Conservation (phyloP, 345 rosid genomes). For the Bretschneidera sinensis region DNA sequence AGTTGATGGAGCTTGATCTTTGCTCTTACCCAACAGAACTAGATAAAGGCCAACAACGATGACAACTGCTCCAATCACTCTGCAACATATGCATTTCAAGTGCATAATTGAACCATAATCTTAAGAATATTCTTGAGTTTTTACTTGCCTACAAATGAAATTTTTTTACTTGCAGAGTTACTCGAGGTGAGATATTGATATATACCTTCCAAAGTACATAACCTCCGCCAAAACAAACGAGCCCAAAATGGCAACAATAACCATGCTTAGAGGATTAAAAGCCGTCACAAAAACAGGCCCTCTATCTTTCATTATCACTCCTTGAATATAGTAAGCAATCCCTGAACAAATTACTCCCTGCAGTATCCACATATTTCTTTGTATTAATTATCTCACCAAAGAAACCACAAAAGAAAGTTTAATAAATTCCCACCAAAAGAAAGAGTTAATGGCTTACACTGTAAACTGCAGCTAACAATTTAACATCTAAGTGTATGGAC, state of each 20-base stretch:
- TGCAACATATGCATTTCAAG: conserved; percentile 10
- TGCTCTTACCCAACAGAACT: no score
- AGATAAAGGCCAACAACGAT: conserved; percentile 36
- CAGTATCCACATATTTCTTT: no score
- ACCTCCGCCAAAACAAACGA: conserved; percentile 43
- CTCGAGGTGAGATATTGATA: neutral
- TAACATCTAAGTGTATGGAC: conserved; percentile 37
- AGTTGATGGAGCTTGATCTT: no score
- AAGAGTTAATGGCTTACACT: conserved; percentile 44
- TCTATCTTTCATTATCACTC: conserved; percentile 39
- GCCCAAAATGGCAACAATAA: conserved; percentile 51
- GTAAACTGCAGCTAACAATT: conserved; percentile 35
- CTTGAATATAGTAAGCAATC: conserved; percentile 43
- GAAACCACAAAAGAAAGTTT: no score
- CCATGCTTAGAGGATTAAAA: conserved; percentile 61
- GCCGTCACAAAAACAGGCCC: conserved; percentile 75
- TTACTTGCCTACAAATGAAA: no score
- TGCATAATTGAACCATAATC: no score
- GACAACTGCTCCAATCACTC: conserved; percentile 33
- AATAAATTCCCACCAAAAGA: no score
- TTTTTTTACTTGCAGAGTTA: no score
- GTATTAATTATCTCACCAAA: no score
- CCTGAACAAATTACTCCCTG: conserved; percentile 49
- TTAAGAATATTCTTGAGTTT: no score
- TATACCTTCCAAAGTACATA: conserved; percentile 57